phyloP scores from a whole-genome alignment of 169 alveolate genomes.

The Eimeria necatrix region DNA sequence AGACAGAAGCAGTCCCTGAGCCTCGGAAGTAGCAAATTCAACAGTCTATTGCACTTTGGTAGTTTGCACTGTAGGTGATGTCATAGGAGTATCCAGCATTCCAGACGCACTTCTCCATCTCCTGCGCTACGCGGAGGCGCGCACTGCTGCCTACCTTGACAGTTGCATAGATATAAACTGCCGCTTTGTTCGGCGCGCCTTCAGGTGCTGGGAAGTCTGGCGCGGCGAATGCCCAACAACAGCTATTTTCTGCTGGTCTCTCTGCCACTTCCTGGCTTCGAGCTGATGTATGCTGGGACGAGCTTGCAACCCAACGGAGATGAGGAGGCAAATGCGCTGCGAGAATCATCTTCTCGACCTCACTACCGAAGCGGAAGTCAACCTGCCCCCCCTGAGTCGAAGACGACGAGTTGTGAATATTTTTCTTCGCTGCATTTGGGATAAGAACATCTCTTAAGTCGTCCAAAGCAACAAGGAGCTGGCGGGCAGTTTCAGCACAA shows the following conservation, averaged over 20 bases:
- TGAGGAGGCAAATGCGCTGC: slow-evolving; percentile 57
- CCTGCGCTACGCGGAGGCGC: not conserved
- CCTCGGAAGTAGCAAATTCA: not conserved
- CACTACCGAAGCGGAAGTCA: not conserved
- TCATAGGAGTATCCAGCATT: not conserved
- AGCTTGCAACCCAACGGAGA: slow-evolving; percentile 6
- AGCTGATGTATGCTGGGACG: not conserved
- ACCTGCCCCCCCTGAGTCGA: not conserved
- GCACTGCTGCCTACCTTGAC: slow-evolving; percentile 28
- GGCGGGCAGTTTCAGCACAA: not conserved
- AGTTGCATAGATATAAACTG: slow-evolving; percentile 25
- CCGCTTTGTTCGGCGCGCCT: slow-evolving; percentile 59
- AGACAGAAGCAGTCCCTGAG: slow-evolving; percentile 62
- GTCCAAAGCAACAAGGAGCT: slow-evolving; percentile 9
- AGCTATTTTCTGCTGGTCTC: not conserved
- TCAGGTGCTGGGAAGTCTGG: not conserved
- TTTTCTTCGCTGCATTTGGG: not conserved
- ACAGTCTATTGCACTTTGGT: too few relatives aligned
- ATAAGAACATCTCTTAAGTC: slow-evolving; percentile 31
- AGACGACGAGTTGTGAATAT: not conserved
- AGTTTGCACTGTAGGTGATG: too few relatives aligned
- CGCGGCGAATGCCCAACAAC: slow-evolving; percentile 36
- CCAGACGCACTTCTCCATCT: too few relatives aligned
- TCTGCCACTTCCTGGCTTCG: slow-evolving; percentile 1
- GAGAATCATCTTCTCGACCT: slow-evolving; percentile 21